Conservation (phyloP, 331 rosid species). For the Dryas integrifolia region DNA sequence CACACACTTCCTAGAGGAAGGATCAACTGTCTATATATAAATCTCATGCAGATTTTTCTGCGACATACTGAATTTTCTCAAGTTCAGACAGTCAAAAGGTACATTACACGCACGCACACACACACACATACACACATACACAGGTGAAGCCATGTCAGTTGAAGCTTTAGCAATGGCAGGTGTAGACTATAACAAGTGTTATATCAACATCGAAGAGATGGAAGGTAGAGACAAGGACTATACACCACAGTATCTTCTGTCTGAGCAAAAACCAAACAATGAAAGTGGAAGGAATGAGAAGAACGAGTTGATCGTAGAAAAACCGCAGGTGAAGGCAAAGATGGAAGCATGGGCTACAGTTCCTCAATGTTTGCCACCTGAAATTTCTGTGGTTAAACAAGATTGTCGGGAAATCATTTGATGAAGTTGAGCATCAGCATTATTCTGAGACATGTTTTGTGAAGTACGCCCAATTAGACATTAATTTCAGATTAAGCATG, state of each 20-base stretch:
- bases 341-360: conserved; percentile 35
- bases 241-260: conserved; percentile 34
- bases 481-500: not conserved
- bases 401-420: not conserved
- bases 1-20: not conserved
- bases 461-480: not conserved
- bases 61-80: not conserved
- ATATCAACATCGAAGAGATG: not conserved
- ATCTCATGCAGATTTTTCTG: not conserved
- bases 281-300: not conserved
- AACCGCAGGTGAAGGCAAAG: conserved; percentile 21
- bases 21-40: not conserved
- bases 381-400: conserved; percentile 25
- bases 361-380: conserved; percentile 1
- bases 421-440: not conserved
- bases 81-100: not conserved
- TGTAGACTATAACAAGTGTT: not conserved
- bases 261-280: not conserved
- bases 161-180: conserved; percentile 19
- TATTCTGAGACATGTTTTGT: not conserved
- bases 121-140: not conserved
- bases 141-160: conserved; percentile 9
- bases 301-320: conserved; percentile 6
- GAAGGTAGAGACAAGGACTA: conserved; percentile 4
- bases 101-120: not conserved